These are phyloP conservation scores for Naganishia cerealis DNA, from an alignment of 1,284 basidiomycete species.

Conservation along the genomic window DNA sequence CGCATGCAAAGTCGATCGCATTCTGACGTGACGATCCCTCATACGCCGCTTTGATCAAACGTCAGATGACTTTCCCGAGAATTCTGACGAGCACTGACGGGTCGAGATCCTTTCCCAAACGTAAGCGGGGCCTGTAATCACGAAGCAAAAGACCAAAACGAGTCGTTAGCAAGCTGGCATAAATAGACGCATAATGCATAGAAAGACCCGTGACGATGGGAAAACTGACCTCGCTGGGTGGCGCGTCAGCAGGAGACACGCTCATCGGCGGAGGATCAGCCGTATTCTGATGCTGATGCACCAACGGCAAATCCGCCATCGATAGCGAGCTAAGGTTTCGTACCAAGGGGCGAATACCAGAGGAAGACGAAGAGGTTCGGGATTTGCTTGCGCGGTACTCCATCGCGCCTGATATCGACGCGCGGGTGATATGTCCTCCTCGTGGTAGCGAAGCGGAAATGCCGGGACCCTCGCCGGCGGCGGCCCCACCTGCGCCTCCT, in stretches of 20 bases:
- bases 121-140: constrained; percentile 12
- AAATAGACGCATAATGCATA: too few relatives aligned
- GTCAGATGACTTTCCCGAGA: constrained; percentile 14
- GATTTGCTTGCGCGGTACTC: constrained; percentile 24
- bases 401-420: constrained; percentile 24
- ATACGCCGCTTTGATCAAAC: not conserved
- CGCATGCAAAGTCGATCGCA: not conserved
- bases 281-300: constrained; percentile 12
- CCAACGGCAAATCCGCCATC: constrained; percentile 29
- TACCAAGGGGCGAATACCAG: constrained; percentile 31
- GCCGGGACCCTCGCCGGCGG: constrained; percentile 9
- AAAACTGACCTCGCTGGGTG: constrained; percentile 31
- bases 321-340: constrained; percentile 32
- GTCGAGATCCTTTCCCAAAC: constrained; percentile 19
- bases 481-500: constrained; percentile 9
- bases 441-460: constrained; percentile 17
- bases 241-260: constrained; percentile 34
- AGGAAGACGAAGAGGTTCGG: constrained; percentile 28
- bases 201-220: too few relatives aligned
- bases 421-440: constrained; percentile 13
- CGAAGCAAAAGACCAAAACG: not conserved
- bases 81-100: constrained; percentile 10
- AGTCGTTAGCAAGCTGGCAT: too few relatives aligned
- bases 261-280: constrained; percentile 35
- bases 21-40: not conserved